phyloP scores from a whole-genome alignment of 306 rosid species.

The Pyrus bretschneideri region DNA sequence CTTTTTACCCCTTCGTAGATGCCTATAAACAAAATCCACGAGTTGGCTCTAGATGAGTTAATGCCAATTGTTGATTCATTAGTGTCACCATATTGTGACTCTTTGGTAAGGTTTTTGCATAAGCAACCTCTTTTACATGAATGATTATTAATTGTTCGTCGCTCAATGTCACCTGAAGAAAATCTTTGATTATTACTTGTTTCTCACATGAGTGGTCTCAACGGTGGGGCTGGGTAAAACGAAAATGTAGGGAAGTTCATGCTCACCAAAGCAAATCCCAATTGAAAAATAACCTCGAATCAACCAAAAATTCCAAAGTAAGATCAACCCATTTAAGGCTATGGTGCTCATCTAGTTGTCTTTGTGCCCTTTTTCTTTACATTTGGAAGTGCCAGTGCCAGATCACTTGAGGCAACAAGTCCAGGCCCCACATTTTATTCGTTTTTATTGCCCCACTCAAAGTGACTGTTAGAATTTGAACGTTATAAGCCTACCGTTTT shows the following conservation, averaged over 20 bases:
- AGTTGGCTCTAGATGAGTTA: too few species aligned
- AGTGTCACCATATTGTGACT: neutral
- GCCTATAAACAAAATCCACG: neutral
- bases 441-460: constrained; percentile 10
- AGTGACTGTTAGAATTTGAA: constrained; percentile 36
- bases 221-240: too few species aligned
- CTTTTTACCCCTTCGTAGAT: neutral
- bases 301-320: neutral
- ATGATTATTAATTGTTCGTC: too few species aligned
- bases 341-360: too few species aligned
- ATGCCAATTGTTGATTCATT: neutral
- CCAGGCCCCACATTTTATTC: neutral
- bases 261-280: neutral
- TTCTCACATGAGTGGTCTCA: too few species aligned
- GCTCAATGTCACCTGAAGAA: too few species aligned
- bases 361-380: neutral
- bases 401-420: neutral
- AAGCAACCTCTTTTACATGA: too few species aligned
- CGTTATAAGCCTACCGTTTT: constrained; percentile 20
- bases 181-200: too few species aligned
- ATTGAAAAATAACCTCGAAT: too few species aligned
- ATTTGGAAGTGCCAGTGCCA: neutral
- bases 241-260: too few species aligned
- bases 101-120: too few species aligned
- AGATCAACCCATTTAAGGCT: neutral